Conservation (phyloP, 768 basidiomycete genomes). For the Stropharia rugosoannulata region DNA sequence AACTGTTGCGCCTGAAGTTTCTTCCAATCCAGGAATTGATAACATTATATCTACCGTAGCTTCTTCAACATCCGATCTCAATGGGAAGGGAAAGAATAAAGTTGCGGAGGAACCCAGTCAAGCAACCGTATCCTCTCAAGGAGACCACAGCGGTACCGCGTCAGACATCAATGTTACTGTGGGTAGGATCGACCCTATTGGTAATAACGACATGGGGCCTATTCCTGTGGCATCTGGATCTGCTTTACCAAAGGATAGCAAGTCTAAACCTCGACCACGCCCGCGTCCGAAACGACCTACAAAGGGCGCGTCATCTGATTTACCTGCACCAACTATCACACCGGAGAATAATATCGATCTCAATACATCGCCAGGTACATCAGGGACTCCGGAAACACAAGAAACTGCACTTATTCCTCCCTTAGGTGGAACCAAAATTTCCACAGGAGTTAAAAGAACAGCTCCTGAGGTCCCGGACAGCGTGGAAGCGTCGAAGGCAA, state of each 20-base stretch:
- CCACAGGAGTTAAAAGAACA: slow-evolving; percentile 13
- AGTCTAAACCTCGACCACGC: slow-evolving; percentile 16
- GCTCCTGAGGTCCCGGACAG: not conserved
- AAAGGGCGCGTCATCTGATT: slow-evolving; percentile 17
- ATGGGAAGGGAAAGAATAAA: slow-evolving; percentile 4
- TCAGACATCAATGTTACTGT: not conserved
- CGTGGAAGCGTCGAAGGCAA: not conserved
- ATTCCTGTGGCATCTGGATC: not conserved
- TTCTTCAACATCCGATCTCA: not conserved
- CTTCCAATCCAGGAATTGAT: not conserved
- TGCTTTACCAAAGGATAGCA: not conserved
- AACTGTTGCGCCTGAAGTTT: not conserved
- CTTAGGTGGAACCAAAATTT: not conserved
- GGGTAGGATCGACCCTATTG: not conserved
- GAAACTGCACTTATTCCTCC: not conserved
- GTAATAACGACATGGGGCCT: too few species aligned
- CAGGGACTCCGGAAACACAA: not conserved
- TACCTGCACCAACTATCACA: not conserved
- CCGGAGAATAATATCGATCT: not conserved
- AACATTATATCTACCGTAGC: not conserved
- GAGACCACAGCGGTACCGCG: not conserved
- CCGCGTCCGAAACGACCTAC: slow-evolving; percentile 22
- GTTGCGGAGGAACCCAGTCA: not conserved
- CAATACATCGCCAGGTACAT: not conserved
- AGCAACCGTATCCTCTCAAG: not conserved